phyloP scores from a whole-genome alignment of 139 green algal genomes.

The Coccomyxa sp. region DNA sequence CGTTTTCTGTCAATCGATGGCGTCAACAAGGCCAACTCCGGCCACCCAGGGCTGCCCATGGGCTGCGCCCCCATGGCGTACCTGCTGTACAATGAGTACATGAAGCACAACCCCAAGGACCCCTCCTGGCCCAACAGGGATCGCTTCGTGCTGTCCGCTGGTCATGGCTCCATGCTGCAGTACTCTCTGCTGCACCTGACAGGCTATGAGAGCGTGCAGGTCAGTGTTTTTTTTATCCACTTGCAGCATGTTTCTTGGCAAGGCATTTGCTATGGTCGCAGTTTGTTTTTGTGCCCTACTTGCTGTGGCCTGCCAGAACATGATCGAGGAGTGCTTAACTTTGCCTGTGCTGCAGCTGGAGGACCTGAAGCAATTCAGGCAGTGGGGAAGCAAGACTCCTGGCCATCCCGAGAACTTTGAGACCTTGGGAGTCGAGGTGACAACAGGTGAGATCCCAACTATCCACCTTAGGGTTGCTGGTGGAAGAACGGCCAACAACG shows the following conservation, averaged over 20 bases:
- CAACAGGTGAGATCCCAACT: conserved; percentile 60
- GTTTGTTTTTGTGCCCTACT: not conserved
- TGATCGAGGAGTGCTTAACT: no score
- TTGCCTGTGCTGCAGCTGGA: conserved; percentile 66
- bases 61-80: conserved; percentile 95
- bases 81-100: conserved; percentile 92
- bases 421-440: conserved; percentile 94
- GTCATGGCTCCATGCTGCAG: conserved; percentile 98
- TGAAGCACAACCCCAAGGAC: conserved; percentile 96
- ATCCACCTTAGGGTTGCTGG: not conserved
- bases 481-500: not conserved
- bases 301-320: not conserved
- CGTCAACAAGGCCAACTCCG: conserved; percentile 49
- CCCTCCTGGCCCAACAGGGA: conserved; percentile 93
- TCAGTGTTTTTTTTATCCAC: conserved; percentile 25
- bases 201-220: conserved; percentile 84
- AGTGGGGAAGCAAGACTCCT: conserved; percentile 89
- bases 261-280: not conserved
- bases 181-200: conserved; percentile 96
- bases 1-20: conserved; percentile 68
- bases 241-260: not conserved
- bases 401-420: conserved; percentile 99
- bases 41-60: conserved; percentile 96
- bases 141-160: conserved; percentile 97
- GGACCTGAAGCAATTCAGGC: conserved; percentile 95